These are phyloP conservation scores for Isochrysis galbana DNA, from an alignment of 78 protist species.

Conservation along the genomic window DNA sequence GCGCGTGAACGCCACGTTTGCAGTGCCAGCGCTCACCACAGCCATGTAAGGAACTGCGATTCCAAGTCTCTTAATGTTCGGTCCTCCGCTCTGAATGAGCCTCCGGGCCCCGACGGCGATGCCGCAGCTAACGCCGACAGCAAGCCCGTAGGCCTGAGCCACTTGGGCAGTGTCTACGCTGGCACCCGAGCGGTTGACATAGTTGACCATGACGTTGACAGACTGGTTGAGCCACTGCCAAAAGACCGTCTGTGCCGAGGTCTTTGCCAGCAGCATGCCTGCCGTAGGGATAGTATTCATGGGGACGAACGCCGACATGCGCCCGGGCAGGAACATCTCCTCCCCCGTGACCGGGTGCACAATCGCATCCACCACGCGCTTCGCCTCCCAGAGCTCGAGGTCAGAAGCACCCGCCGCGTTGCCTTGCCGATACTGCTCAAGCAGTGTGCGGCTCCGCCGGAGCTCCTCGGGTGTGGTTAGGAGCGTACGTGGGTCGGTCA, in stretches of 20 bases:
- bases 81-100: neutral
- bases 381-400: constrained; percentile 70
- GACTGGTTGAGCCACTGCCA: constrained; percentile 8
- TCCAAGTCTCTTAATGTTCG: neutral
- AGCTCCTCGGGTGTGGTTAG: constrained; percentile 24
- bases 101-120: neutral
- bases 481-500: constrained; percentile 58
- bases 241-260: neutral
- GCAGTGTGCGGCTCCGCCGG: constrained; percentile 25
- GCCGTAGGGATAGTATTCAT: constrained; percentile 55
- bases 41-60: neutral
- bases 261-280: neutral
- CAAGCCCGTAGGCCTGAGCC: neutral
- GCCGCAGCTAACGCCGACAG: neutral
- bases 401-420: neutral
- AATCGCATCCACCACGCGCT: constrained; percentile 57
- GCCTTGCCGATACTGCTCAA: constrained; percentile 50
- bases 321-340: constrained; percentile 58
- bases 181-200: constrained; percentile 34
- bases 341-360: constrained; percentile 81
- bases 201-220: constrained; percentile 52
- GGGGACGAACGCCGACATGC: constrained; percentile 49
- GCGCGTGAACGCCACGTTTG: neutral
- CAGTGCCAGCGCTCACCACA: neutral
- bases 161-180: neutral